Conservation (phyloP, 208 protist genomes). For the Angomonas deanei region DNA sequence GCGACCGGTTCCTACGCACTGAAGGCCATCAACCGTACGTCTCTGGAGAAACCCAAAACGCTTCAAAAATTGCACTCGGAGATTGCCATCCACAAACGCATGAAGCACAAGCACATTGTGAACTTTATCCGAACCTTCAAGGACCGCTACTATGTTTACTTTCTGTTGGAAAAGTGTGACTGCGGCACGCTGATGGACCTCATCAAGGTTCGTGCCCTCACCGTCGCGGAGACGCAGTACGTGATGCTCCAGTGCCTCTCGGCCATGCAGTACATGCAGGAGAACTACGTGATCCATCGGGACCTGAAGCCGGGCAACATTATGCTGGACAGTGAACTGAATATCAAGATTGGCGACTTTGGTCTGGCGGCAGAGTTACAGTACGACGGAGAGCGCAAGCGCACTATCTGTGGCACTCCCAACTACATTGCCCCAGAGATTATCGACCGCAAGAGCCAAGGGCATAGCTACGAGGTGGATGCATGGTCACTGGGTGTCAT, state of each 20-base stretch:
- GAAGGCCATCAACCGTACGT: conserved; percentile 92
- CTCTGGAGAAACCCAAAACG: conserved; percentile 90
- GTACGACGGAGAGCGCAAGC: conserved; percentile 92
- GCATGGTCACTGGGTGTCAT: conserved; percentile 98
- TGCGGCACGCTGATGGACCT: conserved; percentile 96
- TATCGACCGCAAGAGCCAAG: conserved; percentile 73
- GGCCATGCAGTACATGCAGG: conserved; percentile 94
- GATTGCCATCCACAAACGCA: conserved; percentile 96
- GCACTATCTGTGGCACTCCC: conserved; percentile 95
- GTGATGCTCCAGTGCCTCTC: conserved; percentile 92
- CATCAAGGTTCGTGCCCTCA: conserved; percentile 87
- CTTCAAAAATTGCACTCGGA: conserved; percentile 95
- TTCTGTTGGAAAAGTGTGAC: conserved; percentile 97
- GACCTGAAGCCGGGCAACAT: conserved; percentile 97
- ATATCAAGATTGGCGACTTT: conserved; percentile 95
- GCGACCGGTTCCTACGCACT: conserved; percentile 83
- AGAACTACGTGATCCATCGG: conserved; percentile 93
- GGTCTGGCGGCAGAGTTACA: conserved; percentile 89
- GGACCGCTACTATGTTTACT: conserved; percentile 96
- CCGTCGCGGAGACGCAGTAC: conserved; percentile 92
- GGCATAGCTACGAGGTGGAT: conserved; percentile 97
- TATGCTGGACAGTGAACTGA: conserved; percentile 85
- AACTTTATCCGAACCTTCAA: conserved; percentile 96
- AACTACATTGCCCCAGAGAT: conserved; percentile 97
- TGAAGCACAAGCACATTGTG: conserved; percentile 96